phyloP scores from a whole-genome alignment of 371 early-diverging fungal genomes.

The Mucor circinelloides region DNA sequence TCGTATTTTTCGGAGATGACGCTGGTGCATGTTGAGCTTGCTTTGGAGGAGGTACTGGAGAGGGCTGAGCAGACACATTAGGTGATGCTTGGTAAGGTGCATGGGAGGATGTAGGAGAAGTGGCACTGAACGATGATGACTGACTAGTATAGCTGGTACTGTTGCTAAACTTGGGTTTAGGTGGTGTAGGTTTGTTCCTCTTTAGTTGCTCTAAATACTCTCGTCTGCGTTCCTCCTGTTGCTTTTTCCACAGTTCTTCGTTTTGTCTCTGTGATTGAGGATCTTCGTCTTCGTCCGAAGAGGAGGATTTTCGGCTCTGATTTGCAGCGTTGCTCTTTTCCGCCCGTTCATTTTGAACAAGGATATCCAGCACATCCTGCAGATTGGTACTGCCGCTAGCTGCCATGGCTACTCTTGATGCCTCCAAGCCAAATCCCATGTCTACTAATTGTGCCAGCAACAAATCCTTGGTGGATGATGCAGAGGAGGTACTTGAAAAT shows the following conservation, averaged over 20 bases:
- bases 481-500: neutral
- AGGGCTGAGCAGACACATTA: neutral
- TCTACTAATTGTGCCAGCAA: constrained; percentile 69
- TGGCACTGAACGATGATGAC: neutral
- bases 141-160: neutral
- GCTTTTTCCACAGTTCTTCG: constrained; percentile 57
- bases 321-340: neutral
- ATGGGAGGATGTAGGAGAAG: neutral
- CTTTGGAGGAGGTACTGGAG: constrained; percentile 1
- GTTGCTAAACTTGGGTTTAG: neutral
- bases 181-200: constrained; percentile 17
- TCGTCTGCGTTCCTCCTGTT: constrained; percentile 20
- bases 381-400: constrained; percentile 58
- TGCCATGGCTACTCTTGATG: constrained; percentile 66
- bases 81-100: neutral
- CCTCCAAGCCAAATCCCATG: constrained; percentile 75
- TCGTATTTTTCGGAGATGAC: constrained; percentile 1
- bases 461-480: constrained; percentile 13
- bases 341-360: constrained; percentile 61
- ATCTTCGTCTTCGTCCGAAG: constrained; percentile 13
- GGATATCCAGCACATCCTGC: constrained; percentile 62
- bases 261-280: constrained; percentile 62
- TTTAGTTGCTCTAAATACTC: constrained; percentile 20
- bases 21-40: neutral
- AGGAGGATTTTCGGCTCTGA: neutral